phyloP scores from a whole-genome alignment of 768 basidiomycete genomes.

The Pisolithus microcarpus region DNA sequence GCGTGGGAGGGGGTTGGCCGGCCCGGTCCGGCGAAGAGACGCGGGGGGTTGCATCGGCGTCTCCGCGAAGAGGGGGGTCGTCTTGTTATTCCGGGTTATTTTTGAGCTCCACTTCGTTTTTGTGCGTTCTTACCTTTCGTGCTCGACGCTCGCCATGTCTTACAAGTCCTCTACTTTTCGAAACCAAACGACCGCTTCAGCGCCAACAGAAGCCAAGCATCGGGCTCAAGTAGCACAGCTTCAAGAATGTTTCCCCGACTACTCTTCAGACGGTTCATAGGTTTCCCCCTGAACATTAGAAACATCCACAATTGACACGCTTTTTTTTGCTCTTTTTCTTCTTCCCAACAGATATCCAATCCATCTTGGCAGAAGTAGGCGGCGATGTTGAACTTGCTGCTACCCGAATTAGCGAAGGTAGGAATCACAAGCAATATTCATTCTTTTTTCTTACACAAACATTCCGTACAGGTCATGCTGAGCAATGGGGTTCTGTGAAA shows the following conservation, averaged over 20 bases:
- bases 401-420: constrained; percentile 72
- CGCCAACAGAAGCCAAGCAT: constrained; percentile 33
- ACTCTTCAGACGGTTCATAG: constrained; percentile 57
- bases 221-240: constrained; percentile 52
- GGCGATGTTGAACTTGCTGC: constrained; percentile 69
- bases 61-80: not conserved
- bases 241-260: constrained; percentile 64
- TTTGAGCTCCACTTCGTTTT: constrained; percentile 19
- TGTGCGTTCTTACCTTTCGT: no score
- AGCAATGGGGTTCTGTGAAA: constrained; percentile 78
- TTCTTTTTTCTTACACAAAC: constrained; percentile 4
- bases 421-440: not conserved
- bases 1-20: not conserved
- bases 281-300: constrained; percentile 12
- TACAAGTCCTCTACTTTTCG: constrained; percentile 27
- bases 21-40: not conserved
- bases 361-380: constrained; percentile 55
- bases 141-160: constrained; percentile 13
- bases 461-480: constrained; percentile 49
- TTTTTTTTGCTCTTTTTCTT: constrained; percentile 13
- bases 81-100: constrained; percentile 3
- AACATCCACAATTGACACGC: not conserved
- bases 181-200: constrained; percentile 12
- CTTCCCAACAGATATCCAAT: constrained; percentile 48
- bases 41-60: constrained; percentile 8